These are phyloP conservation scores for Akanthomyces uredinophilus DNA, from an alignment of 2,329 filamentous ascomycete species.

Conservation along the genomic window DNA sequence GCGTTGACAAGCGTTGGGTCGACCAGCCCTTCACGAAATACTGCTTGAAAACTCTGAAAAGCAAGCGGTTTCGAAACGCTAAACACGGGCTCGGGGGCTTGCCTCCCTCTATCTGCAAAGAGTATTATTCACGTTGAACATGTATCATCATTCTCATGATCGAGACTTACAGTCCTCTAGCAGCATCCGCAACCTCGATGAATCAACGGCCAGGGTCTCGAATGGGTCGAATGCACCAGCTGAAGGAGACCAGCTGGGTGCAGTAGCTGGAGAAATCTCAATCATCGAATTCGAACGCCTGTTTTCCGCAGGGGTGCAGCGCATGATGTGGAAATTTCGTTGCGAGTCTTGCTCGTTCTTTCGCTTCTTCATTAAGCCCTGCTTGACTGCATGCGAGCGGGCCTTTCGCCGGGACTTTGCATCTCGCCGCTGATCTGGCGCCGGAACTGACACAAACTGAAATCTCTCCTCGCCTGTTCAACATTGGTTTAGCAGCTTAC, in stretches of 20 bases:
- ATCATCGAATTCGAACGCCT: not conserved
- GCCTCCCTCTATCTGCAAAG: conserved; percentile 20
- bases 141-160: too few relatives aligned
- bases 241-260: not conserved
- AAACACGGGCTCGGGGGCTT: conserved; percentile 31
- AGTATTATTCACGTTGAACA: not conserved
- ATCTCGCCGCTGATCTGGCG: not conserved
- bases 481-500: too few relatives aligned
- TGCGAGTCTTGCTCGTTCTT: not conserved
- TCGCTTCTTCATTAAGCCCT: conserved; percentile 5
- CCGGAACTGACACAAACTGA: not conserved
- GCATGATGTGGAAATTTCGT: not conserved
- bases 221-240: not conserved
- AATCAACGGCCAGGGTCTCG: conserved; percentile 1
- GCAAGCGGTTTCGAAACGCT: conserved; percentile 32
- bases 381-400: conserved; percentile 10
- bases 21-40: conserved; percentile 29
- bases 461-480: not conserved
- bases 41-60: conserved; percentile 32
- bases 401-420: not conserved
- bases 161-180: not conserved
- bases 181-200: not conserved
- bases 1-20: conserved; percentile 36
- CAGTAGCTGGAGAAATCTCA: not conserved
- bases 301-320: not conserved